Base-by-base conservation (phyloP, 148 eudicot genomes). In the Tetragonia tetragonoides region DNA sequence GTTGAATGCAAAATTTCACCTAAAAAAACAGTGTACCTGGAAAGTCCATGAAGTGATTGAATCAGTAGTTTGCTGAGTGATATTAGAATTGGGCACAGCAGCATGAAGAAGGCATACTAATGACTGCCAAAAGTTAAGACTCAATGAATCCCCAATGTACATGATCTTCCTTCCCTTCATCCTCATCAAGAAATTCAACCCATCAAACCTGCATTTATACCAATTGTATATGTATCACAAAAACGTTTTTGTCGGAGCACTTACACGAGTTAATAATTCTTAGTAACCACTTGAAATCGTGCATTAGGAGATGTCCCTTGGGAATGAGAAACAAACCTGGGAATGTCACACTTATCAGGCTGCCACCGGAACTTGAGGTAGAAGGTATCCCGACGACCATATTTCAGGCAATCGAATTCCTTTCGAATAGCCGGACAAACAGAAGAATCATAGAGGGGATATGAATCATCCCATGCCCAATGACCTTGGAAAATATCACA, bases 61-160 rank as follows among this genome's bases (percentile, higher is more conserved):
- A 6, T 64, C 17, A 76, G 70, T 18, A 21, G 64, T 47, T 10
- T 72, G 81, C n/a, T 65, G 67, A 64, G 66, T 71, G 24, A 81
- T 77, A 6, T 77, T 72, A 56, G 80, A 76, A 53, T 64, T 78
- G 8, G 86, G 86, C 17, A 66, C 77, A n/a, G 84, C 80, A 69
- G 83, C 81, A 72, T 85, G 82, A 64, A 89, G 83, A 9, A 89
- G 73, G 78, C 92, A 89, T 1, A 82, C 70, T 14, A 89, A 59
- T 34, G 92, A 89, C 20, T 85, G 83, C 86, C 86, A 89, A n/a
- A 78, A 73, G 70, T 89, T 86, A 4, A 77, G 72, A 64, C 90
- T 89, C 0, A 89, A 18, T 49, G 92, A 87, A 77, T 89, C 92
- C n/a, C 92, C 92, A 38, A 89, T 57, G 64, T 83, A 89, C 89